phyloP scores from a whole-genome alignment of 495 filamentous ascomycete genomes.

The Podospora sp. region DNA sequence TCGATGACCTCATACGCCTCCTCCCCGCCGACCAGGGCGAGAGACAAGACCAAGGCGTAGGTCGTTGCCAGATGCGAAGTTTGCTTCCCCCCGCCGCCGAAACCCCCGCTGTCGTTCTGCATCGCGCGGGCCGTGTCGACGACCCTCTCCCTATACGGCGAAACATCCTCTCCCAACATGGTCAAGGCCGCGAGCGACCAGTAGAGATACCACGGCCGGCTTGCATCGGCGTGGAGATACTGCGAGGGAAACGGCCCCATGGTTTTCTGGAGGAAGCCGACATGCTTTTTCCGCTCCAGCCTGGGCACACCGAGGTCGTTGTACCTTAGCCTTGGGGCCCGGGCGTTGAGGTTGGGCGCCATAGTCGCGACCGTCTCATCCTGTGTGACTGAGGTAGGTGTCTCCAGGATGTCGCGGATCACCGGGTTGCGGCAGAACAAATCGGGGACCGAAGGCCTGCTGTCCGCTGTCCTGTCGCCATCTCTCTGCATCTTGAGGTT shows the following conservation, averaged over 20 bases:
- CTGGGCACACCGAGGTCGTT: conserved; percentile 73
- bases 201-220: conserved; percentile 89
- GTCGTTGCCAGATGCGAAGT: conserved; percentile 82
- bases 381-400: conserved; percentile 68
- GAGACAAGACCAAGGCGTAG: conserved; percentile 78
- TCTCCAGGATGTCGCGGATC: conserved; percentile 69
- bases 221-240: conserved; percentile 75
- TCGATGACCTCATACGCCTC: conserved; percentile 76
- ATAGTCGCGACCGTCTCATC: conserved; percentile 67
- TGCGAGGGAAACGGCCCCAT: conserved; percentile 64
- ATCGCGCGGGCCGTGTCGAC: conserved; percentile 71
- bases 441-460: conserved; percentile 54
- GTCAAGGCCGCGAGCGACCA: conserved; percentile 78
- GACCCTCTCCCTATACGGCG: conserved; percentile 66
- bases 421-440: conserved; percentile 65
- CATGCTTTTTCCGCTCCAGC: conserved; percentile 70
- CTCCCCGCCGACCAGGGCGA: conserved; percentile 74
- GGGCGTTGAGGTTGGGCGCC: conserved; percentile 65
- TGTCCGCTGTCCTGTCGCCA: conserved; percentile 9
- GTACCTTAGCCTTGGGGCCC: conserved; percentile 45
- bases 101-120: conserved; percentile 83
- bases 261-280: conserved; percentile 69
- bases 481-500: conserved; percentile 31
- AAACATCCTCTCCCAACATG: conserved; percentile 75
- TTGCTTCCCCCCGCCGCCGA: conserved; percentile 93